Percentiles rank a stretch among this genome's conserved stretches.
Evolutionary conservation across 441 rosid species (phyloP).

Genomic region (Bocquillonia castaneifolia): DNA sequence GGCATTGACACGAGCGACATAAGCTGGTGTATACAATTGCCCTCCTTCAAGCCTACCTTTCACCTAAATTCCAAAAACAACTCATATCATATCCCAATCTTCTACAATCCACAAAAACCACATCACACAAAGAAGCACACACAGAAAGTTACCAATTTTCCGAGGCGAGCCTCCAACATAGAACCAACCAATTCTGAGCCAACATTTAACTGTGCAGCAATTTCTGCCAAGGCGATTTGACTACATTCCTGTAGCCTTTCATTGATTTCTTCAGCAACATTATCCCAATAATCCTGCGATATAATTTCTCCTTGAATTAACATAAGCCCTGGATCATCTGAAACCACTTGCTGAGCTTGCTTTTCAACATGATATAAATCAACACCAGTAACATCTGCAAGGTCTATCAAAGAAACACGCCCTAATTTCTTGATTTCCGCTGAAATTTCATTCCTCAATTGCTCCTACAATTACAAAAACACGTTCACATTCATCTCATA

Average conservation of each 20-base stretch:
- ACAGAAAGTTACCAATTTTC: conserved; percentile 62
- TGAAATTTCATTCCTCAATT: conserved; percentile 69
- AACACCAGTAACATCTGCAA: conserved; percentile 71
- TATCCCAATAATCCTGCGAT: conserved; percentile 85
- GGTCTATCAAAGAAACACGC: conserved; percentile 83
- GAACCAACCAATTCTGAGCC: conserved; percentile 81
- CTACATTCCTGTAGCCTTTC: conserved; percentile 96
- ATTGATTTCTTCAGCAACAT: conserved; percentile 81
- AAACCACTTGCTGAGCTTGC: conserved; percentile 69
- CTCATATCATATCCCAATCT: conserved; percentile 15
- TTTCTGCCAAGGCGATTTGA: conserved; percentile 80
- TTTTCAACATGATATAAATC: conserved; percentile 93
- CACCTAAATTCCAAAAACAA: conserved; percentile 43
- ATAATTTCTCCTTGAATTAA: conserved; percentile 84
- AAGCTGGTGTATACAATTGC: conserved; percentile 86
- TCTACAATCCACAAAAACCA: background rate
- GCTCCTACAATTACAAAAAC: conserved; percentile 45
- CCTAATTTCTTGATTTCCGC: conserved; percentile 58
- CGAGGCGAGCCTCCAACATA: conserved; percentile 85
- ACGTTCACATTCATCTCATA: conserved; percentile 12
- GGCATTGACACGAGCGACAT: conserved; percentile 87
- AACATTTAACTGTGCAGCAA: conserved; percentile 84
- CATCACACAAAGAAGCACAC: conserved; percentile 1
- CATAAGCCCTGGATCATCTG: conserved; percentile 48
- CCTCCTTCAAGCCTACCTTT: conserved; percentile 99